Evolutionary conservation across 768 basidiomycete genomes (phyloP), one percentile per base, ranked within the genome.

Genomic region (Solioccasus polychromus): DNA sequence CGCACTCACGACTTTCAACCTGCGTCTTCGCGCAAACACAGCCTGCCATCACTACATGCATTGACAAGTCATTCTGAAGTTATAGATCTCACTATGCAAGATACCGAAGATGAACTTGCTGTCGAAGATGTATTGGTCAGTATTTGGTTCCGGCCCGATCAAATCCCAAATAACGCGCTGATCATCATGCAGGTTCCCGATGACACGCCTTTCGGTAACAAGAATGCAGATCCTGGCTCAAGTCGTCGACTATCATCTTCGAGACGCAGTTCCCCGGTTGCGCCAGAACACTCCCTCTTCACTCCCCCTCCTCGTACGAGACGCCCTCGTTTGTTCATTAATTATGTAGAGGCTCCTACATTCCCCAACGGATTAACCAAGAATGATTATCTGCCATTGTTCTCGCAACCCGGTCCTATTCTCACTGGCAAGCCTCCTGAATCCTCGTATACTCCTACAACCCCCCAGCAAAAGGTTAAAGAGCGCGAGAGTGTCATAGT

Each of bases 221-320:
- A 20, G n/a, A 1, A 19, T 37, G 10, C 24, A 14, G 39, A 35
- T 23, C 45, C 47, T n/a, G 34, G 49, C 26, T n/a, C 58, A 28
- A 50, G 50, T 20, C 41, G 38, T 31, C 40, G 4, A 0, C 18
- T 22, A 17, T 9, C 8, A 3, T n/a, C 47, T 15, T 49, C 48
- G 14, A 10, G 12, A 12, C 25, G 2, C 14, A 45, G 47, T 32
- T 39, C 64, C 5, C 37, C 52, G 4, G 38, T 52, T 17, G 41
- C 35, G 19, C 34, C 5, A 3, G 43, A 56, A 18, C 48, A 39
- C 8, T 63, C 59, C 9, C 61, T 67, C 32, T 66, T 66, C 38
- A 66, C 64, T 0, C 66, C 65, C 20, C 61, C 63, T 11, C 54
- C 56, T 4, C 45, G 44, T 7, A 54, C 35, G 37, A 48, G 26